Evolutionary conservation across 345 rosid species (phyloP).

Genomic region (Boechera retrofracta): DNA sequence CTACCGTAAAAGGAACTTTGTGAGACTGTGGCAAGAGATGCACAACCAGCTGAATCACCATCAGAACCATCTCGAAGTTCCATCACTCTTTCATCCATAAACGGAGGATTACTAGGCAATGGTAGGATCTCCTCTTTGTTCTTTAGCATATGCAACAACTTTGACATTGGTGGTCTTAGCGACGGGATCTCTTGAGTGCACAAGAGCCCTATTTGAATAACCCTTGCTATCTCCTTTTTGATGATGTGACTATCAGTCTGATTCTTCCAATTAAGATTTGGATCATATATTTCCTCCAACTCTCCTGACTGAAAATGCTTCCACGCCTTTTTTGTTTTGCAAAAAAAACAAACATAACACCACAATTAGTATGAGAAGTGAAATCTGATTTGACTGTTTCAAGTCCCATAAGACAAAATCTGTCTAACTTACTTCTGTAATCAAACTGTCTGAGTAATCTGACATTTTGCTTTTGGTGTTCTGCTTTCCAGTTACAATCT

Average conservation of each 20-base stretch:
- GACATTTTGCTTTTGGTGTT: constrained; percentile 72
- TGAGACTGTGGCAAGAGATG: constrained; percentile 64
- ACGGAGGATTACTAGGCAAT: constrained; percentile 79
- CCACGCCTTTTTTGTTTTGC: constrained; percentile 60
- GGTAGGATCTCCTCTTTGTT: constrained; percentile 72
- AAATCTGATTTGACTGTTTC: neutral
- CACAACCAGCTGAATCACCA: constrained; percentile 51
- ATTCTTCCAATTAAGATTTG: constrained; percentile 59
- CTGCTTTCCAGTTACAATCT: constrained; percentile 79
- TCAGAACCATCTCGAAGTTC: constrained; percentile 66
- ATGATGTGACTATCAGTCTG: constrained; percentile 46
- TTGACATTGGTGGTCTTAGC: constrained; percentile 81
- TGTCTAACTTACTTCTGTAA: constrained; percentile 66
- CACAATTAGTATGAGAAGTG: constrained; percentile 29
- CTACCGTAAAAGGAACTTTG: constrained; percentile 78
- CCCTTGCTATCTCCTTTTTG: constrained; percentile 65
- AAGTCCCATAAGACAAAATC: neutral
- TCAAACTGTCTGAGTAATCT: constrained; percentile 82
- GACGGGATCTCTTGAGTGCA: constrained; percentile 82
- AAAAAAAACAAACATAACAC: constrained; percentile 24
- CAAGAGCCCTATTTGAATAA: constrained; percentile 73
- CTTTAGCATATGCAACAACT: constrained; percentile 70
- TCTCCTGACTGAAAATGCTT: constrained; percentile 72
- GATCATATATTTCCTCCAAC: constrained; percentile 72
- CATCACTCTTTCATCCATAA: constrained; percentile 83